Evolutionary conservation across 2,329 filamentous ascomycete species (phyloP).

Genomic region (Neonectria faginata): DNA sequence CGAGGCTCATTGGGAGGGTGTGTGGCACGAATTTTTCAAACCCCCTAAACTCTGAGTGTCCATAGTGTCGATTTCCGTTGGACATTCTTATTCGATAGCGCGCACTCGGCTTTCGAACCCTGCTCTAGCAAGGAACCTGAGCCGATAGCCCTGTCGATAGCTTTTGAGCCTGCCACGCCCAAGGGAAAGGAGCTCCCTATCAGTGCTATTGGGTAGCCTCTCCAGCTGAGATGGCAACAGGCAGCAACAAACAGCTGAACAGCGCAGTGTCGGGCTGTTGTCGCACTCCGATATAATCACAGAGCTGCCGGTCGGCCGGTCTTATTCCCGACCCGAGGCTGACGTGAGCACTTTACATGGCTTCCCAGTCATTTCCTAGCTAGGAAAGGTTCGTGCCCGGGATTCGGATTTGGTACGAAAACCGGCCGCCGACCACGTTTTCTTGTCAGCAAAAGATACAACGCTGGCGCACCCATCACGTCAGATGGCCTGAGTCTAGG

Average conservation of each 20-base stretch:
- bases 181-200: not conserved
- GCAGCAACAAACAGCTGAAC: not conserved
- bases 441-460: slow-evolving; percentile 2
- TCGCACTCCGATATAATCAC: not conserved
- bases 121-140: slow-evolving; percentile 3
- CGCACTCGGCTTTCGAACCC: not conserved
- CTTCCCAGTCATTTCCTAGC: not conserved
- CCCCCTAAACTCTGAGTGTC: not conserved
- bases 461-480: slow-evolving; percentile 16
- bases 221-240: not conserved
- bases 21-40: not conserved
- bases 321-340: slow-evolving; percentile 22
- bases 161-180: not conserved
- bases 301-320: slow-evolving; percentile 17
- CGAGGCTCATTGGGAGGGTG: not conserved
- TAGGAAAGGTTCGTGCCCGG: slow-evolving; percentile 19
- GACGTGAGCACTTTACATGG: slow-evolving; percentile 3
- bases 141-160: slow-evolving; percentile 18
- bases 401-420: slow-evolving; percentile 29
- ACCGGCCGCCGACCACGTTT: slow-evolving; percentile 23
- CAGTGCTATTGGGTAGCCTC: not conserved
- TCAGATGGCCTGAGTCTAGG: slow-evolving; percentile 29
- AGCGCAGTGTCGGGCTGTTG: slow-evolving; percentile 7
- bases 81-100: not conserved
- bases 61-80: not conserved